A percentile compares a stretch with the other conserved stretches of the same genome.
phyloP scores from a whole-genome alignment of 2,329 filamentous ascomycete species.

The Hortaea sp. region DNA sequence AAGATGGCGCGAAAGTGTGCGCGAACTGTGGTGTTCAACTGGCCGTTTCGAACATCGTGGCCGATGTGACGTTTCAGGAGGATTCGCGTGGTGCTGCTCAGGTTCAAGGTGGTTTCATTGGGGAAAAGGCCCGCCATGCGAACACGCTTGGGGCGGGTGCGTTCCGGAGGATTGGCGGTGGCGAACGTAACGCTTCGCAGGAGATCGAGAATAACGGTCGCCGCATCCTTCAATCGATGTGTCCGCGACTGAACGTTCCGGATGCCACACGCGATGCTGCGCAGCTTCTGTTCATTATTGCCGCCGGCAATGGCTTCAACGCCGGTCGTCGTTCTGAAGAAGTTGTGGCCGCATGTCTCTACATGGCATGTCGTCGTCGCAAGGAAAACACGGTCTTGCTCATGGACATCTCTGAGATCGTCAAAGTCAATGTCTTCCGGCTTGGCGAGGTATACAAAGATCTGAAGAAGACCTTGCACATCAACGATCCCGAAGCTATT shows the following conservation, averaged over 20 bases:
- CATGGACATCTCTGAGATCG: slow-evolving; percentile 85
- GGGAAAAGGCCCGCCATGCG: slow-evolving; percentile 73
- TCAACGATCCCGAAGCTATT: slow-evolving; percentile 47
- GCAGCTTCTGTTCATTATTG: slow-evolving; percentile 33
- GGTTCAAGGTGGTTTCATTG: slow-evolving; percentile 82
- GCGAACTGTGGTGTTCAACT: slow-evolving; percentile 75
- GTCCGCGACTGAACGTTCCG: slow-evolving; percentile 29
- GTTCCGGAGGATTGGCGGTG: slow-evolving; percentile 32
- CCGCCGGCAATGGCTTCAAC: slow-evolving; percentile 56
- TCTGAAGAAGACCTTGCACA: slow-evolving; percentile 53
- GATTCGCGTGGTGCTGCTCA: slow-evolving; percentile 74
- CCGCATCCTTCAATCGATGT: slow-evolving; percentile 30
- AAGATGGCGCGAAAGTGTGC: slow-evolving; percentile 49
- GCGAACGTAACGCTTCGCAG: slow-evolving; percentile 45
- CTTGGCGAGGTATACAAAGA: slow-evolving; percentile 84
- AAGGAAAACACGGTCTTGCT: slow-evolving; percentile 78
- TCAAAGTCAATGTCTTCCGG: slow-evolving; percentile 81
- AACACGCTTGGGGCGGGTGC: slow-evolving; percentile 46
- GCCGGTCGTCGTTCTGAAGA: slow-evolving; percentile 77
- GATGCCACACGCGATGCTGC: slow-evolving; percentile 30
- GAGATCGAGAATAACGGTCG: slow-evolving; percentile 41
- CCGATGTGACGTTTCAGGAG: slow-evolving; percentile 87
- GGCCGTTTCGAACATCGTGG: slow-evolving; percentile 78
- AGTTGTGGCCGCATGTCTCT: slow-evolving; percentile 84
- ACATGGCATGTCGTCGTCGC: slow-evolving; percentile 73